Conservation (phyloP, 768 basidiomycete species). For the Boletellus ananas region DNA sequence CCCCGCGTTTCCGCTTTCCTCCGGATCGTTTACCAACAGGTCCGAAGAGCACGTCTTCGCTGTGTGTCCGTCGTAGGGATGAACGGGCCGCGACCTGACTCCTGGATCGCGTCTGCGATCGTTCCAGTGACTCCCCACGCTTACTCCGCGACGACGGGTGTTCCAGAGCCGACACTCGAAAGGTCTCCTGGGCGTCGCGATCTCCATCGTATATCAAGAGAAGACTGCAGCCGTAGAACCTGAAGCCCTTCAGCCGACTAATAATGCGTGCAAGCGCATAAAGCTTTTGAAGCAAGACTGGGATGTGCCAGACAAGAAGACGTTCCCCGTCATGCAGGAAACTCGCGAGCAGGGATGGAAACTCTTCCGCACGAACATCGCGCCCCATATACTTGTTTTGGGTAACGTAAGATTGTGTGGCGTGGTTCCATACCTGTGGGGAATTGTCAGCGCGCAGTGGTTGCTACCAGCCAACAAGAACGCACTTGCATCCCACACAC, state of each 20-base stretch:
- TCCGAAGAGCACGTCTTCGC: conserved; percentile 73
- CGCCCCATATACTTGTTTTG: conserved; percentile 98
- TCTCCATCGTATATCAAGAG: conserved; percentile 98
- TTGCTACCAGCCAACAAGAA: conserved; percentile 3
- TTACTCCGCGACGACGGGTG: conserved; percentile 63
- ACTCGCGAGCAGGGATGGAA: conserved; percentile 72
- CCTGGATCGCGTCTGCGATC: conserved; percentile 41
- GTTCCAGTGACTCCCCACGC: conserved; percentile 75
- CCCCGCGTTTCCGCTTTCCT: conserved; percentile 77
- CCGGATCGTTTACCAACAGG: conserved; percentile 59
- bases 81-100: conserved; percentile 40
- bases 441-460: conserved; percentile 6
- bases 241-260: conserved; percentile 85
- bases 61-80: conserved; percentile 66
- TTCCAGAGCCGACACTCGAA: conserved; percentile 58
- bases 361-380: conserved; percentile 82
- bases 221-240: conserved; percentile 97
- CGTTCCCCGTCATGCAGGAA: conserved; percentile 85
- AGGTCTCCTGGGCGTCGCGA: conserved; percentile 75
- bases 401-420: conserved; percentile 77
- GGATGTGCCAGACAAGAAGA: conserved; percentile 89
- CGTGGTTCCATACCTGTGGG: conserved; percentile 86
- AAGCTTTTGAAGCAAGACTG: conserved; percentile 83
- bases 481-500: conserved; percentile 99
- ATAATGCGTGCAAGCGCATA: conserved; percentile 93